These are phyloP conservation scores for Cercospora sp. DNA, from an alignment of 2,329 filamentous ascomycete genomes.

Conservation along the genomic window DNA sequence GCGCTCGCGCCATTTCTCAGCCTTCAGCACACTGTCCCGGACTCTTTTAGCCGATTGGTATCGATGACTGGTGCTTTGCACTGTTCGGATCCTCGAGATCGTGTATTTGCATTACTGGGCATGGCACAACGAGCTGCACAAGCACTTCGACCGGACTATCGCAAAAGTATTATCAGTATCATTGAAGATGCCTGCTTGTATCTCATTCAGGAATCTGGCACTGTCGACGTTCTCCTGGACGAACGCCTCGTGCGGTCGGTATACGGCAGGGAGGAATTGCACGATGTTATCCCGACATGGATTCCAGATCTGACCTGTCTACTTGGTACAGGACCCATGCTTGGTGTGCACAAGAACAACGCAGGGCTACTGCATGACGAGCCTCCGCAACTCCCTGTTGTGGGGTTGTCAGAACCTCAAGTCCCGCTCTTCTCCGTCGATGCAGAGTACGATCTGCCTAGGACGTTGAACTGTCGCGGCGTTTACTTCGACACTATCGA, in stretches of 20 bases:
- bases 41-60: slow-evolving; percentile 17
- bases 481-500: slow-evolving; percentile 24
- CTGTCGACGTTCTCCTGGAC: slow-evolving; percentile 28
- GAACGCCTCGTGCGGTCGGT: slow-evolving; percentile 12
- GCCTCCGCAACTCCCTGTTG: neutral
- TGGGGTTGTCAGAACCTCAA: neutral
- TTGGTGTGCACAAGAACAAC: slow-evolving; percentile 17
- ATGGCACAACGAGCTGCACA: slow-evolving; percentile 7
- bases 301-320: slow-evolving; percentile 22
- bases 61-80: slow-evolving; percentile 21
- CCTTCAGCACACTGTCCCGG: slow-evolving; percentile 13
- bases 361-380: slow-evolving; percentile 12
- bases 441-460: slow-evolving; percentile 12
- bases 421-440: neutral
- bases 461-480: slow-evolving; percentile 18
- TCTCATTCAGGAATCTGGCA: slow-evolving; percentile 23
- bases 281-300: slow-evolving; percentile 14
- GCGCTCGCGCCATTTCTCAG: slow-evolving; percentile 20
- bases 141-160: slow-evolving; percentile 23
- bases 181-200: slow-evolving; percentile 29
- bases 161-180: slow-evolving; percentile 21
- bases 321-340: neutral
- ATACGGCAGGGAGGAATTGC: slow-evolving; percentile 5
- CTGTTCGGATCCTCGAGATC: slow-evolving; percentile 25
- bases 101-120: slow-evolving; percentile 27